Percentiles rank a stretch among this genome's conserved stretches.
Evolutionary conservation across 2,329 filamentous ascomycete genomes (phyloP).

Genomic region (Penicillium hesseltinei): DNA sequence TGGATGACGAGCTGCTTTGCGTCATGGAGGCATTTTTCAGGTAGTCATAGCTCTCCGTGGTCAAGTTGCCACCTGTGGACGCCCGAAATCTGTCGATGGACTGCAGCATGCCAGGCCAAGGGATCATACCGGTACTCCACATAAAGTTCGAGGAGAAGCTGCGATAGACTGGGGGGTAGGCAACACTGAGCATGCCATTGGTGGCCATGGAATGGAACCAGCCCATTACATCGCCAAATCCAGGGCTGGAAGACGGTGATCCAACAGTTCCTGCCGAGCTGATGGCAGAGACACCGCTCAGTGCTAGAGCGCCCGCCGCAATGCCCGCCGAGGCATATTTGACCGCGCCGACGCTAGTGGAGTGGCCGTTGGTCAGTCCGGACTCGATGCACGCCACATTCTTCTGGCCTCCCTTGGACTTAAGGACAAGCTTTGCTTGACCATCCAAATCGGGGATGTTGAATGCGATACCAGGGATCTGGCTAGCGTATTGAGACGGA

Average conservation of each 20-base stretch:
- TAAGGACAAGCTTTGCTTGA: constrained; percentile 74
- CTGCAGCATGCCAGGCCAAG: constrained; percentile 75
- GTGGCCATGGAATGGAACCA: constrained; percentile 94
- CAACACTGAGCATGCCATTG: constrained; percentile 93
- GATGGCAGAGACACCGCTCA: constrained; percentile 70
- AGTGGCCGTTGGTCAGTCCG: constrained; percentile 82
- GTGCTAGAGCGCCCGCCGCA: constrained; percentile 74
- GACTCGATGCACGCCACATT: constrained; percentile 81
- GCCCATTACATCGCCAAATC: constrained; percentile 78
- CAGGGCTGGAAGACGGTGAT: constrained; percentile 69
- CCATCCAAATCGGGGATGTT: constrained; percentile 86
- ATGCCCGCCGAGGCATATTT: constrained; percentile 81
- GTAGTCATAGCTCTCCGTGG: constrained; percentile 70
- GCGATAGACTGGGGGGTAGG: constrained; percentile 81
- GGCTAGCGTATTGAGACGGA: constrained; percentile 64
- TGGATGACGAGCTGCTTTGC: constrained; percentile 62
- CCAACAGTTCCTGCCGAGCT: constrained; percentile 61
- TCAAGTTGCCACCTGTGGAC: constrained; percentile 82
- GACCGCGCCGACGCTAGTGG: constrained; percentile 69
- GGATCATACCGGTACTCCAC: constrained; percentile 81
- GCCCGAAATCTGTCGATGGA: constrained; percentile 81
- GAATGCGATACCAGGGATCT: constrained; percentile 88
- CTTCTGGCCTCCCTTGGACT: constrained; percentile 56
- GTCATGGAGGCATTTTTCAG: constrained; percentile 60
- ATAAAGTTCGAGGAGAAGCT: constrained; percentile 91